A percentile compares a stretch with the other conserved stretches of the same genome.
Conservation (phyloP, 2,329 filamentous ascomycete genomes). For the Apiospora kogelbergensis region DNA sequence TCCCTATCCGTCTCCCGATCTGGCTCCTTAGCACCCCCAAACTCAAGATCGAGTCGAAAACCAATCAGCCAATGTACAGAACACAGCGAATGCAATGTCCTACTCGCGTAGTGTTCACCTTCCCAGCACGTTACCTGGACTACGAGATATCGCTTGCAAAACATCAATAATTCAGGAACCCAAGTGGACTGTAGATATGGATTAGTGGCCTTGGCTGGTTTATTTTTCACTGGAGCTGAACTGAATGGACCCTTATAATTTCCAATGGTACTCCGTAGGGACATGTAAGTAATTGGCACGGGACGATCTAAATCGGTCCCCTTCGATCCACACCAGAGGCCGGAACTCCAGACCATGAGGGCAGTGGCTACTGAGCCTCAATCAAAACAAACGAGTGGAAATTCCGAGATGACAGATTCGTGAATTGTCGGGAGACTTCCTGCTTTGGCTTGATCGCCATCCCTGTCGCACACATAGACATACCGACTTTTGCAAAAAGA, state of each 20-base stretch:
- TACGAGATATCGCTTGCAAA: no score
- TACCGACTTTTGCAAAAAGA: neutral
- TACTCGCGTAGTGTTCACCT: no score
- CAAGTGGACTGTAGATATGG: no score
- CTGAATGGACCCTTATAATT: neutral
- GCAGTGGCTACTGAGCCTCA: neutral
- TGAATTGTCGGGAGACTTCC: neutral
- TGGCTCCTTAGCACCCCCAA: no score
- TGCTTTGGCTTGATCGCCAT: neutral
- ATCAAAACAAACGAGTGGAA: neutral
- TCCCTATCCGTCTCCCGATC: no score
- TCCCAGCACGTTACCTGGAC: no score
- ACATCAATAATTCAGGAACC: no score
- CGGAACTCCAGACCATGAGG: neutral
- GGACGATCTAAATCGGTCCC: conserved; percentile 1
- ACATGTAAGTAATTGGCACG: neutral
- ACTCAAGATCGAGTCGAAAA: no score
- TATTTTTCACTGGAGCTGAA: neutral
- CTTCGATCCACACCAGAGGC: neutral
- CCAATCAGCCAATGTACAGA: no score
- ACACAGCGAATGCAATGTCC: no score
- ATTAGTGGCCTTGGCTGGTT: no score
- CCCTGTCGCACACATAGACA: neutral
- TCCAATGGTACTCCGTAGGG: neutral
- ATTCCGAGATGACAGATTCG: neutral